Evolutionary conservation across 2,329 filamentous ascomycete species (phyloP).

Genomic region (Nemania sp.): DNA sequence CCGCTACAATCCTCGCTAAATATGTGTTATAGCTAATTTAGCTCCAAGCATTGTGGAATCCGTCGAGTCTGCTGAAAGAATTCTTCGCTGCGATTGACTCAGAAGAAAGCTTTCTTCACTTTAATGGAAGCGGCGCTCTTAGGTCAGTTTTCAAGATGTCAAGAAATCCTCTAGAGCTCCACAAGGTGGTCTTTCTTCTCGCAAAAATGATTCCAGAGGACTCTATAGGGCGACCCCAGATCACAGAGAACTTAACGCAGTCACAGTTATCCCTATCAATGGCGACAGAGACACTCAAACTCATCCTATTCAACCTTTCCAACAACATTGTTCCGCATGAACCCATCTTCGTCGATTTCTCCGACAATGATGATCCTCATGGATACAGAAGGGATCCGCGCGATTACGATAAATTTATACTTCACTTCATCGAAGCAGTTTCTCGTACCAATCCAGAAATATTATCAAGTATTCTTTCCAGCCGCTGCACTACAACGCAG

Average conservation of each 20-base stretch:
- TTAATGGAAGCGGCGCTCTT: neutral
- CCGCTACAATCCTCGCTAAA: no score
- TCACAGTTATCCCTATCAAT: neutral
- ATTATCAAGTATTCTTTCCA: neutral
- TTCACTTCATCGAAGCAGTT: slow-evolving; percentile 15
- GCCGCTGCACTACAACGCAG: slow-evolving; percentile 1
- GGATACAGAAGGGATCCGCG: rapidly evolving
- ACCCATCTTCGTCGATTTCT: neutral
- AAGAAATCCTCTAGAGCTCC: slow-evolving; percentile 1
- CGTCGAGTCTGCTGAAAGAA: neutral
- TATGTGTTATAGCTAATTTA: neutral
- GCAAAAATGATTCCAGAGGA: slow-evolving; percentile 11
- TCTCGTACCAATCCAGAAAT: slow-evolving; percentile 13
- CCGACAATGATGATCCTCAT: neutral
- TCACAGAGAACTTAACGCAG: neutral
- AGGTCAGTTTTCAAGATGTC: neutral
- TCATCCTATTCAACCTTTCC: slow-evolving; percentile 25
- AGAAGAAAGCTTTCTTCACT: neutral
- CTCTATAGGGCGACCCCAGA: neutral
- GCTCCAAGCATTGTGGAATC: slow-evolving; percentile 1
- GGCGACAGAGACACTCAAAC: slow-evolving; percentile 10
- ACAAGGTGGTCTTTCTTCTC: neutral
- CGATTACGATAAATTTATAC: slow-evolving; percentile 10
- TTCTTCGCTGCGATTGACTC: neutral
- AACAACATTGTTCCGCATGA: neutral